A percentile compares a stretch with the other conserved stretches of the same genome.
Conservation (phyloP, 2,329 filamentous ascomycete species). For the Aureobasidium sp. region DNA sequence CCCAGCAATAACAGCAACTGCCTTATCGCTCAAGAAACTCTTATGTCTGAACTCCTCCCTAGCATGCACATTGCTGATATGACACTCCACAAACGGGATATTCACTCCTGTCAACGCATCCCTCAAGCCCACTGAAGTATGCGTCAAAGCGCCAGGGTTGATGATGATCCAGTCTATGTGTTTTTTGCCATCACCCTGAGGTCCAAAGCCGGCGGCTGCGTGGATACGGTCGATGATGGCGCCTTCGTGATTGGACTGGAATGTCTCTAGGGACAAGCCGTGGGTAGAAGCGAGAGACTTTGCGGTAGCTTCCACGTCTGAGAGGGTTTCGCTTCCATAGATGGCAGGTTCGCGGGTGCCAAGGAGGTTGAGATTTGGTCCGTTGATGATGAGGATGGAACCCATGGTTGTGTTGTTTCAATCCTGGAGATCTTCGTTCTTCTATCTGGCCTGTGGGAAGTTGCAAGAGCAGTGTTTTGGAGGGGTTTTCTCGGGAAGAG, state of each 20-base stretch:
- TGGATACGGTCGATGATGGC: conserved; percentile 67
- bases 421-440: background rate
- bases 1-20: conserved; percentile 62
- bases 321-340: conserved; percentile 61
- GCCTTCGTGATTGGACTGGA: conserved; percentile 74
- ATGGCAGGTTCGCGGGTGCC: conserved; percentile 64
- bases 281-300: conserved; percentile 42
- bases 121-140: conserved; percentile 67
- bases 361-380: conserved; percentile 75
- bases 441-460: background rate
- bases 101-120: conserved; percentile 61
- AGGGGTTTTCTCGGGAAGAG: too few species aligned
- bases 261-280: conserved; percentile 45
- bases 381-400: conserved; percentile 63
- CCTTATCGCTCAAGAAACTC: conserved; percentile 68
- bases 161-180: conserved; percentile 59
- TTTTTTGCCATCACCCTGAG: background rate
- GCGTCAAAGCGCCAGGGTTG: conserved; percentile 67
- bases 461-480: too few species aligned
- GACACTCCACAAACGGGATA: conserved; percentile 70
- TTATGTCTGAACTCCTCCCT: conserved; percentile 60
- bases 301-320: conserved; percentile 48
- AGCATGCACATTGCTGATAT: conserved; percentile 65
- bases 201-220: conserved; percentile 40
- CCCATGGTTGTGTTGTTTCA: conserved; percentile 16